A percentile compares a stretch with the other conserved stretches of the same genome.
These are phyloP conservation scores for Phytopythium litorale DNA, from an alignment of 352 stramenopile species.

Conservation along the genomic window DNA sequence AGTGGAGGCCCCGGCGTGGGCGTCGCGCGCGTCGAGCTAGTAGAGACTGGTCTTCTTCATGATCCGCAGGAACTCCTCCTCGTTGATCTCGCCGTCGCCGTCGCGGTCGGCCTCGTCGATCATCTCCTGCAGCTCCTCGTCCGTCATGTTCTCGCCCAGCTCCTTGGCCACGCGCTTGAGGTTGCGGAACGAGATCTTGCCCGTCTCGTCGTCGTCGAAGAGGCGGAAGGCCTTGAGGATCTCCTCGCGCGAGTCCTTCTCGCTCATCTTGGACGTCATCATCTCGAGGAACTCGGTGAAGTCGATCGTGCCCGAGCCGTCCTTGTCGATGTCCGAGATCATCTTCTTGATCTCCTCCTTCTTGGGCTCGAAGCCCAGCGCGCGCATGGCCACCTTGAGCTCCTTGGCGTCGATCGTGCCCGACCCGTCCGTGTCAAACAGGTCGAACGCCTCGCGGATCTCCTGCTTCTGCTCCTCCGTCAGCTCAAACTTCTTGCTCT, in stretches of 20 bases:
- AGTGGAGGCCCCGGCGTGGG: not conserved
- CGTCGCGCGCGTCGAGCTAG: constrained; percentile 11
- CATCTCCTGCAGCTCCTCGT: constrained; percentile 98
- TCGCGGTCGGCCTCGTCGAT: constrained; percentile 96
- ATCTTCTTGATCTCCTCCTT: constrained; percentile 98
- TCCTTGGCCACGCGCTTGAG: constrained; percentile 97
- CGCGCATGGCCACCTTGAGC: constrained; percentile 95
- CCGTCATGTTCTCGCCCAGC: constrained; percentile 96
- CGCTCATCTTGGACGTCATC: constrained; percentile 97
- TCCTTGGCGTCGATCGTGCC: constrained; percentile 95
- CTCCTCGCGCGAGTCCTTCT: constrained; percentile 95
- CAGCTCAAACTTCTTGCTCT: constrained; percentile 86
- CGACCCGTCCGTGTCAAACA: constrained; percentile 96
- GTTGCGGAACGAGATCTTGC: constrained; percentile 96
- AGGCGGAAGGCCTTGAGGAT: constrained; percentile 98
- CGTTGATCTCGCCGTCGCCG: constrained; percentile 95
- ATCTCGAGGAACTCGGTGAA: constrained; percentile 98
- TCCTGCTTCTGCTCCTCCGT: constrained; percentile 95
- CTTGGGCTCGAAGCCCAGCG: constrained; percentile 95
- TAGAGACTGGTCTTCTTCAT: constrained; percentile 96
- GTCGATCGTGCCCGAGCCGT: constrained; percentile 93
- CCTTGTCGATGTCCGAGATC: constrained; percentile 96
- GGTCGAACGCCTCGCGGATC: constrained; percentile 94
- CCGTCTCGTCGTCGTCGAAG: constrained; percentile 97
- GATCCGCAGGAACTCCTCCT: constrained; percentile 96